Base-by-base conservation (phyloP, 2,329 filamentous ascomycete genomes). In the Myriosclerotinia curreyana region DNA sequence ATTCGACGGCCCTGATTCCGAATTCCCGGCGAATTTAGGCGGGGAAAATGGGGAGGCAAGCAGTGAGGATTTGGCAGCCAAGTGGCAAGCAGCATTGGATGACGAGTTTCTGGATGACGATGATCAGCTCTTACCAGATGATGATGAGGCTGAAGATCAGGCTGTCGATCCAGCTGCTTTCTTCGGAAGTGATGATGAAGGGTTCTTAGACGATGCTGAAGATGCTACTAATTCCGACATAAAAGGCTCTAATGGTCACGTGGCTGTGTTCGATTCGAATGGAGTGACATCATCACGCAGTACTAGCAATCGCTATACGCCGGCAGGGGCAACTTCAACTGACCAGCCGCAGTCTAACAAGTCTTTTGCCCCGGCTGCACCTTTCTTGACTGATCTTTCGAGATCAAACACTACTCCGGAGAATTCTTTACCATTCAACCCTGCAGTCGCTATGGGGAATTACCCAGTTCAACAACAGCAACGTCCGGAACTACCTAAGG, bases 41-140 rank as follows among this genome's bases (percentile, higher is more conserved):
- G 68, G 68, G 4, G 71, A 73, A 12, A 73, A 76, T 14, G 49
- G 44, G 11, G 66, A 71, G 22, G 59, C 67, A 22, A 78, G 82
- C 5, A 82, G 87, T 50, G 79, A 83, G 8, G 83, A 87, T 72
- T 76, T 95, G 49, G 88, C 89, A 53, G 90, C 90, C 22, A 87
- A 91, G 69, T 96, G 94, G 91, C 85, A 91, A 68, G 89, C 90
- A 54, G 90, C 91, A 51, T 84, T 97, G 71, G 89, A 90, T 56
- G 89, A 93, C 68, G 86, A 92, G 66, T 73, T 83, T 69, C 73
- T 83, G 60, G 78, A 79, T 22, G 79, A 79, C 54, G 80, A 86
- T 55, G 86, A 87, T 31, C 81, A 81, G 31, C 82, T 87, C 50
- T 79, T 90, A 15, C 75, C 86, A 3, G 84, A 86, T 12, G 86